These are phyloP conservation scores for Penicillium nordicum DNA, from an alignment of 2,329 filamentous ascomycete genomes.

Conservation along the genomic window DNA sequence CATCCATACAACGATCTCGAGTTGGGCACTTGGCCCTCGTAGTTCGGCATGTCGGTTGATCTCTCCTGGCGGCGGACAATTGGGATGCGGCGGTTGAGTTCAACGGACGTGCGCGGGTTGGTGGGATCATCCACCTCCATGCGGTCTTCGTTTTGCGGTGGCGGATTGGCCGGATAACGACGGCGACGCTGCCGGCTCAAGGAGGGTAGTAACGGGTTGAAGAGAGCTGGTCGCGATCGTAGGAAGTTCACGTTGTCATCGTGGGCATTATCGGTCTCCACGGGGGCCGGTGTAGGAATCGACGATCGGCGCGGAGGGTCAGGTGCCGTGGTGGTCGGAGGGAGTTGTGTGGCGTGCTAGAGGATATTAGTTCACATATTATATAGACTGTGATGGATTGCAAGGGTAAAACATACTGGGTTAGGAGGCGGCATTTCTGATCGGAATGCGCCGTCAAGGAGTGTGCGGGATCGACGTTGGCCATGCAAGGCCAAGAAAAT, in stretches of 20 bases:
- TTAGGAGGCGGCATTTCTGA: slow-evolving; percentile 35
- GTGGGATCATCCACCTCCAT: slow-evolving; percentile 37
- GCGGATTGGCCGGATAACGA: slow-evolving; percentile 23
- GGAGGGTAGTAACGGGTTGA: slow-evolving; percentile 23
- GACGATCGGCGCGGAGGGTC: slow-evolving; percentile 46
- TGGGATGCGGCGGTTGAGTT: slow-evolving; percentile 44
- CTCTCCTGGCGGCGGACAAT: slow-evolving; percentile 40
- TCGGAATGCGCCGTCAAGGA: slow-evolving; percentile 13
- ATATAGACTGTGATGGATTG: background rate
- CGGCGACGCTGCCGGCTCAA: slow-evolving; percentile 34
- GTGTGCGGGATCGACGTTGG: slow-evolving; percentile 6
- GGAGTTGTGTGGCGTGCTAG: slow-evolving; percentile 27
- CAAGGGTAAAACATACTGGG: slow-evolving; percentile 35
- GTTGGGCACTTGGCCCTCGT: slow-evolving; percentile 54
- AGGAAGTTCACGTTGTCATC: slow-evolving; percentile 53
- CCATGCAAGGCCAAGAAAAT: slow-evolving; percentile 3
- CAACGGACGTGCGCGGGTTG: slow-evolving; percentile 28
- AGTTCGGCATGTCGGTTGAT: slow-evolving; percentile 47
- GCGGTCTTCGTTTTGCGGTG: slow-evolving; percentile 30
- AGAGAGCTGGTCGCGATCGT: slow-evolving; percentile 38
- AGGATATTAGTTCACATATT: background rate
- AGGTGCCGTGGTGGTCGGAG: slow-evolving; percentile 33
- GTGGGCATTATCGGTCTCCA: slow-evolving; percentile 44
- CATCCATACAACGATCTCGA: slow-evolving; percentile 59
- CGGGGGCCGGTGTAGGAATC: slow-evolving; percentile 46